These are phyloP conservation scores for Spencermartinsiella europaea DNA, from an alignment of 805 yeast species.

Conservation along the genomic window DNA sequence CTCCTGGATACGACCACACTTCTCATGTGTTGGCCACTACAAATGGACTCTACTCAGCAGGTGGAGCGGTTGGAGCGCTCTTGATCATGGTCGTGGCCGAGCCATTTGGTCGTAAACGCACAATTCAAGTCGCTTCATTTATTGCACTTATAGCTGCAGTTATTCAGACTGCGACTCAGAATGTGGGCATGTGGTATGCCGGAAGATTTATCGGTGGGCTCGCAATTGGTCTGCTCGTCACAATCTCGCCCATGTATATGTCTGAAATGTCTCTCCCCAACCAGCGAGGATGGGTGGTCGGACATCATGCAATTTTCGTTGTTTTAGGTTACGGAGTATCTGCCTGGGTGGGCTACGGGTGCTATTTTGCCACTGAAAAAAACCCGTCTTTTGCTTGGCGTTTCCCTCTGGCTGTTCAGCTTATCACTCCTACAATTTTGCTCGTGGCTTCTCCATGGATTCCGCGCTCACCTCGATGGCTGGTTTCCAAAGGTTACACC, in stretches of 20 bases:
- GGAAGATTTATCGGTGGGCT: conserved; percentile 50
- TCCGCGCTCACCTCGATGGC: conserved; percentile 9
- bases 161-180: conserved; percentile 7
- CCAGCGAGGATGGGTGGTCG: conserved; percentile 25
- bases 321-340: conserved; percentile 9
- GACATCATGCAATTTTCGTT: conserved; percentile 10
- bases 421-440: conserved; percentile 2
- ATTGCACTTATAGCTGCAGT: conserved; percentile 9
- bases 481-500: conserved; percentile 2
- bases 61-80: conserved; percentile 12
- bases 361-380: conserved; percentile 9
- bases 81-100: conserved; percentile 7
- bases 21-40: conserved; percentile 11
- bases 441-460: conserved; percentile 4
- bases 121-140: conserved; percentile 6
- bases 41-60: conserved; percentile 12
- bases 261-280: conserved; percentile 38
- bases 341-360: conserved; percentile 11
- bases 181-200: conserved; percentile 32
- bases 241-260: conserved; percentile 47
- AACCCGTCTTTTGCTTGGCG: conserved; percentile 6
- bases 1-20: conserved; percentile 3
- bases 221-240: conserved; percentile 49
- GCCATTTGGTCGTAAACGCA: conserved; percentile 7
- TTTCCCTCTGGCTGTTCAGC: not conserved